Percentiles rank a stretch among this genome's conserved stretches.
Evolutionary conservation across 208 protist species (phyloP).

Genomic region (Blechomonas ayalai): DNA sequence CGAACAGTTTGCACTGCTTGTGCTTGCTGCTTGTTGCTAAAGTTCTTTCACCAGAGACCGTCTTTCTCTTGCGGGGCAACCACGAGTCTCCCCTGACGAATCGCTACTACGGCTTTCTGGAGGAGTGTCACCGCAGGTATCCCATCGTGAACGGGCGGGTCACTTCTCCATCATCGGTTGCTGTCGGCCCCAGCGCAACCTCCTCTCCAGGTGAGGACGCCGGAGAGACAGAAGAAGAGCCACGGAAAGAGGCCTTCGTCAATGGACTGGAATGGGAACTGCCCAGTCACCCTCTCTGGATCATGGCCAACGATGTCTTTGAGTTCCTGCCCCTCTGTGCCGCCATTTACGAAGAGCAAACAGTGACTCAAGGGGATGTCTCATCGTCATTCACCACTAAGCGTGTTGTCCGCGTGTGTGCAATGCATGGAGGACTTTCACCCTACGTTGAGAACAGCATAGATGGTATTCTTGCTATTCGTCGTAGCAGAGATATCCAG

Average conservation of each 20-base stretch:
- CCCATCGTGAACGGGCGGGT: conserved; percentile 41
- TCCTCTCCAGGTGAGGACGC: background rate
- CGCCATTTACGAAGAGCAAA: conserved; percentile 82
- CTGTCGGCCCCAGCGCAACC: background rate
- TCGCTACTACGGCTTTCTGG: conserved; percentile 99
- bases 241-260: background rate
- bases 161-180: conserved; percentile 14
- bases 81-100: conserved; percentile 99
- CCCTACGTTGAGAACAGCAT: conserved; percentile 93
- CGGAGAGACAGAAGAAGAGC: background rate
- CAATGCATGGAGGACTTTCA: conserved; percentile 97
- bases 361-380: background rate
- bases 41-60: conserved; percentile 95
- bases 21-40: conserved; percentile 95
- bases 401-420: conserved; percentile 82
- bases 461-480: conserved; percentile 93
- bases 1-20: conserved; percentile 94
- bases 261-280: conserved; percentile 54
- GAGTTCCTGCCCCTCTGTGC: conserved; percentile 91
- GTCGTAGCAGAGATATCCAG: conserved; percentile 91
- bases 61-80: conserved; percentile 99
- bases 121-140: conserved; percentile 95
- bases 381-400: background rate
- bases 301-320: conserved; percentile 63
- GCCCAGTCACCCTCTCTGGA: conserved; percentile 67